Evolutionary conservation across 2,329 filamentous ascomycete genomes (phyloP).

Genomic region (Trichophyton simii): DNA sequence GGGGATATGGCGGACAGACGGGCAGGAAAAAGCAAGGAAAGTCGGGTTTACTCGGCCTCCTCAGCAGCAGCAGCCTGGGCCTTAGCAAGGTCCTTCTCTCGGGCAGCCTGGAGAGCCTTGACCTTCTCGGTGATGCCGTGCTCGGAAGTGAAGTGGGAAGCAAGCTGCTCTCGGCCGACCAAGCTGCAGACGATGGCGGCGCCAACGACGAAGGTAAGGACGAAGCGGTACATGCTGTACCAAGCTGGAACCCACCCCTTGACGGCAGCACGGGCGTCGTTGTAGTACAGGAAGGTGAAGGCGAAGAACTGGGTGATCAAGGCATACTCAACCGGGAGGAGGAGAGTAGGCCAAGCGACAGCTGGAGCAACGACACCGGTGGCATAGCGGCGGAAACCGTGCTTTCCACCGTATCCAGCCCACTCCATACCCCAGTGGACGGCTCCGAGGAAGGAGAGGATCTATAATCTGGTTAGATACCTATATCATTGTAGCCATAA

Average conservation of each 20-base stretch:
- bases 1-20: neutral
- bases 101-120: slow-evolving; percentile 38
- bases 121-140: slow-evolving; percentile 39
- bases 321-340: slow-evolving; percentile 73
- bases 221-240: slow-evolving; percentile 84
- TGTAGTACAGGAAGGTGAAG: slow-evolving; percentile 77
- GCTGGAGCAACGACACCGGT: slow-evolving; percentile 68
- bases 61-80: slow-evolving; percentile 18
- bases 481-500: neutral
- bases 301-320: slow-evolving; percentile 74
- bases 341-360: slow-evolving; percentile 77
- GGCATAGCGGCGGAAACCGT: slow-evolving; percentile 69
- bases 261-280: slow-evolving; percentile 59
- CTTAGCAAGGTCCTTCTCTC: slow-evolving; percentile 30
- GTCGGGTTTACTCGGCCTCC: slow-evolving; percentile 12
- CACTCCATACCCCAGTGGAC: slow-evolving; percentile 91
- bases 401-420: slow-evolving; percentile 52
- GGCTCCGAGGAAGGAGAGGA: slow-evolving; percentile 86
- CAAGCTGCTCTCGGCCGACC: slow-evolving; percentile 69
- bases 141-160: slow-evolving; percentile 24
- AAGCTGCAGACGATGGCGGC: slow-evolving; percentile 67
- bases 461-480: slow-evolving; percentile 35
- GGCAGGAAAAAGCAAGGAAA: neutral
- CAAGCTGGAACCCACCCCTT: slow-evolving; percentile 70
- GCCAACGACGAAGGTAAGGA: slow-evolving; percentile 81